Conservation (phyloP, 192 early-diverging fungal species). For the Linnemannia schmuckeri region DNA sequence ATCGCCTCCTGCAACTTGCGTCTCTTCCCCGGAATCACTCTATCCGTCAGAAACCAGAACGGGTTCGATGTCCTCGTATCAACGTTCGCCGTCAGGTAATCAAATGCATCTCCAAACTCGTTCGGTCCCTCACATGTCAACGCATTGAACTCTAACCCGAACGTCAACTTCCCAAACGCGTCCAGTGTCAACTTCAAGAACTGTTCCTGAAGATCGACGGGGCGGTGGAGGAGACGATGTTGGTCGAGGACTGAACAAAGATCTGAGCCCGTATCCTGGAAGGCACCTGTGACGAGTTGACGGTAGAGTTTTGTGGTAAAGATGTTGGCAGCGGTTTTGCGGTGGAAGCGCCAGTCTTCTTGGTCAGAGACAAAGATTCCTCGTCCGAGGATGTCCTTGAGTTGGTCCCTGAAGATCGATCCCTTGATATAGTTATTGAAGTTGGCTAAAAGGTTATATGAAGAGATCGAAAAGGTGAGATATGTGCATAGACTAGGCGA, state of each 20-base stretch:
- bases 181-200: constrained; percentile 61
- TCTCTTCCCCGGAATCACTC: constrained; percentile 20
- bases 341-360: constrained; percentile 63
- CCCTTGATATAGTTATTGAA: constrained; percentile 54
- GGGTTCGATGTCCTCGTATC: constrained; percentile 34
- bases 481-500: background rate
- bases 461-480: background rate
- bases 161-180: constrained; percentile 54
- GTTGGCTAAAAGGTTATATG: constrained; percentile 18
- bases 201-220: constrained; percentile 59
- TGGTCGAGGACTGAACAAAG: constrained; percentile 25
- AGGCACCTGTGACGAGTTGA: constrained; percentile 34
- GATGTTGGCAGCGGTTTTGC: constrained; percentile 60
- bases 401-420: constrained; percentile 34
- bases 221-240: background rate
- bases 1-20: constrained; percentile 7
- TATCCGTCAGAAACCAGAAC: constrained; percentile 54
- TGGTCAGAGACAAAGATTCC: constrained; percentile 73
- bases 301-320: constrained; percentile 51
- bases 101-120: constrained; percentile 65
- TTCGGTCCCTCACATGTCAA: constrained; percentile 21
- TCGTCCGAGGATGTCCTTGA: constrained; percentile 62
- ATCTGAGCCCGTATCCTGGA: constrained; percentile 18
- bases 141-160: constrained; percentile 39
- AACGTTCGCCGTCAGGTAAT: constrained; percentile 56